These are phyloP conservation scores for Linum lewisii DNA, from an alignment of 345 rosid species.

Conservation along the genomic window DNA sequence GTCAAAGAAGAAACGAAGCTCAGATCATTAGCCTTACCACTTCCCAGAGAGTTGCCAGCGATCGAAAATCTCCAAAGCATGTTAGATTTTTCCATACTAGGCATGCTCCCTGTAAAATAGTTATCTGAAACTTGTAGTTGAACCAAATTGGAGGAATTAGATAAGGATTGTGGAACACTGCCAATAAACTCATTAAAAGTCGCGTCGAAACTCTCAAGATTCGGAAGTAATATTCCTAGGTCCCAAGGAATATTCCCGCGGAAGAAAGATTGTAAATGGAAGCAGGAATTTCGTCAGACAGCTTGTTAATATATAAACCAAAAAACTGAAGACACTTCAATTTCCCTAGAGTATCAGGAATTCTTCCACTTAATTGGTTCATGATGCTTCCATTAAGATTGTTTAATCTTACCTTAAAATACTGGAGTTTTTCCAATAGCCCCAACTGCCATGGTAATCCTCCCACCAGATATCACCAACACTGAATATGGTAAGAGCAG, in stretches of 20 bases:
- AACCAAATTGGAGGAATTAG: constrained; percentile 15
- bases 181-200: constrained; percentile 17
- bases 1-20: constrained; percentile 11
- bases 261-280: constrained; percentile 15
- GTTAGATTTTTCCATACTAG: constrained; percentile 9
- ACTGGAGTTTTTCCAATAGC: not conserved
- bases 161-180: constrained; percentile 10
- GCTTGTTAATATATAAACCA: not conserved
- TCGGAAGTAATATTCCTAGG: constrained; percentile 11
- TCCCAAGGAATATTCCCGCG: constrained; percentile 8
- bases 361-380: constrained; percentile 6
- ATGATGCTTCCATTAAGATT: constrained; percentile 12
- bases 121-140: not conserved
- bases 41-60: constrained; percentile 8
- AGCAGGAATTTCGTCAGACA: constrained; percentile 12
- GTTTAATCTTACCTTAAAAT: not conserved
- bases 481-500: not conserved
- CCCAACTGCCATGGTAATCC: constrained; percentile 3
- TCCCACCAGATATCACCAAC: not conserved
- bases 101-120: constrained; percentile 8
- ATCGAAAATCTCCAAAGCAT: not conserved
- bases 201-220: too few relatives aligned
- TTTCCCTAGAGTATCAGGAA: constrained; percentile 14
- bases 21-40: constrained; percentile 1
- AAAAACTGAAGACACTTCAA: constrained; percentile 5